phyloP scores from a whole-genome alignment of 2,329 filamentous ascomycete species.

The Hypoxylon sp. region DNA sequence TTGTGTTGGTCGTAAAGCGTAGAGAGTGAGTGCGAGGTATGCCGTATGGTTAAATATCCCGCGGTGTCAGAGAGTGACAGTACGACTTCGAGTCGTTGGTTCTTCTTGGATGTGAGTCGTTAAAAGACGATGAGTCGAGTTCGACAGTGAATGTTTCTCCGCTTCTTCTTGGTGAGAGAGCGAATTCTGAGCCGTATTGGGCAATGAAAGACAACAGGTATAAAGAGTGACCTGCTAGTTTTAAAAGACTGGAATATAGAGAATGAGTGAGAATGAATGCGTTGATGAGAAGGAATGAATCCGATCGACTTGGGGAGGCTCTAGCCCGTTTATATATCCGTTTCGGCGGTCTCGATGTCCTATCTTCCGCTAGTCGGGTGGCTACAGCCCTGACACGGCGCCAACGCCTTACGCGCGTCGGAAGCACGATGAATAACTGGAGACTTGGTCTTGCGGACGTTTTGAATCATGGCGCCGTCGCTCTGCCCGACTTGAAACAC shows the following conservation, averaged over 20 bases:
- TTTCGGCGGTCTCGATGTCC: neutral
- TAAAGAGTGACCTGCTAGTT: conserved; percentile 28
- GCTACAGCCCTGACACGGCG: conserved; percentile 2
- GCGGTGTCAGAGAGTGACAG: conserved; percentile 4
- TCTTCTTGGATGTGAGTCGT: neutral
- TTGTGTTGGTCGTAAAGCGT: neutral
- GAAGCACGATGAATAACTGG: neutral
- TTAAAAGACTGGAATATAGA: conserved; percentile 20
- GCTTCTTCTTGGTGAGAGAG: conserved; percentile 4
- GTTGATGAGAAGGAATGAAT: conserved; percentile 6
- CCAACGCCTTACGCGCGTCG: conserved; percentile 14
- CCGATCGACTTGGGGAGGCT: neutral
- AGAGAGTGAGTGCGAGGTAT: neutral
- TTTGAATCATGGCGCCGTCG: conserved; percentile 22
- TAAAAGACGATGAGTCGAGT: neutral
- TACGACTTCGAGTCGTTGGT: neutral
- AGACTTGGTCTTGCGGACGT: neutral
- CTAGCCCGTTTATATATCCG: conserved; percentile 20
- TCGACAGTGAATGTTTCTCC: conserved; percentile 13
- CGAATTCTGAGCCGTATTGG: neutral
- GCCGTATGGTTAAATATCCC: conserved; percentile 1
- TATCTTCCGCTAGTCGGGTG: neutral
- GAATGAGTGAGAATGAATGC: conserved; percentile 28
- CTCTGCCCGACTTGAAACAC: conserved; percentile 14
- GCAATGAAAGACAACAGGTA: conserved; percentile 30